Evolutionary conservation across 768 basidiomycete genomes (phyloP).

Genomic region (Termitomyces sp.): DNA sequence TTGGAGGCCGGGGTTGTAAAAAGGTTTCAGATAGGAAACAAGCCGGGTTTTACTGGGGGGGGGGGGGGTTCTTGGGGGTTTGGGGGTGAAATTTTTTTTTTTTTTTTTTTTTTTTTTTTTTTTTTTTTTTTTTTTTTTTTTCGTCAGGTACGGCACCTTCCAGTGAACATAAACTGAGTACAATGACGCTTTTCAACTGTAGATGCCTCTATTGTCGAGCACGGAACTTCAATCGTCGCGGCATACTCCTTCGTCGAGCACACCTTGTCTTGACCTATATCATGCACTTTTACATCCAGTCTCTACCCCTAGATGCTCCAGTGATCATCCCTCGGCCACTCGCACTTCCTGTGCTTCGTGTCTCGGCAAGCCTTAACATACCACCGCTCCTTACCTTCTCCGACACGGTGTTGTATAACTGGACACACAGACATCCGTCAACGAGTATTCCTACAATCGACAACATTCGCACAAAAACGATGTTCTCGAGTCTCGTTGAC

Average conservation of each 20-base stretch:
- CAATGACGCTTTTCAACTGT: background rate
- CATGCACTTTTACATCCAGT: slow-evolving; percentile 75
- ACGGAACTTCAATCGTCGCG: slow-evolving; percentile 40
- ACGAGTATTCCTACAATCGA: slow-evolving; percentile 41
- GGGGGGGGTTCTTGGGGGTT: too few relatives aligned
- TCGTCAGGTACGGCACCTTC: slow-evolving; percentile 28
- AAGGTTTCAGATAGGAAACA: too few relatives aligned
- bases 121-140: too few relatives aligned
- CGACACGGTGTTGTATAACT: slow-evolving; percentile 90
- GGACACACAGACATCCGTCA: slow-evolving; percentile 37
- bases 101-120: too few relatives aligned
- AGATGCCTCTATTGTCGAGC: slow-evolving; percentile 53
- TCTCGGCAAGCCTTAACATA: slow-evolving; percentile 65
- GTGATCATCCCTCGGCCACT: slow-evolving; percentile 66
- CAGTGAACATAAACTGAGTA: background rate
- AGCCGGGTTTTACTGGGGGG: too few relatives aligned
- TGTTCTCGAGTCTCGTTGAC: slow-evolving; percentile 75
- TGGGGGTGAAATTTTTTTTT: too few relatives aligned
- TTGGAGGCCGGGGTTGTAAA: too few relatives aligned
- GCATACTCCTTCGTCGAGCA: slow-evolving; percentile 59
- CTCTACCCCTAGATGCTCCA: slow-evolving; percentile 41
- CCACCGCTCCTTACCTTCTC: slow-evolving; percentile 90
- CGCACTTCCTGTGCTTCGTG: slow-evolving; percentile 68
- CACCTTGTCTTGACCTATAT: slow-evolving; percentile 72
- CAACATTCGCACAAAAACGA: slow-evolving; percentile 58